Base-by-base conservation (phyloP, 2,329 filamentous ascomycete genomes). In the Aspergillus aculeatus region DNA sequence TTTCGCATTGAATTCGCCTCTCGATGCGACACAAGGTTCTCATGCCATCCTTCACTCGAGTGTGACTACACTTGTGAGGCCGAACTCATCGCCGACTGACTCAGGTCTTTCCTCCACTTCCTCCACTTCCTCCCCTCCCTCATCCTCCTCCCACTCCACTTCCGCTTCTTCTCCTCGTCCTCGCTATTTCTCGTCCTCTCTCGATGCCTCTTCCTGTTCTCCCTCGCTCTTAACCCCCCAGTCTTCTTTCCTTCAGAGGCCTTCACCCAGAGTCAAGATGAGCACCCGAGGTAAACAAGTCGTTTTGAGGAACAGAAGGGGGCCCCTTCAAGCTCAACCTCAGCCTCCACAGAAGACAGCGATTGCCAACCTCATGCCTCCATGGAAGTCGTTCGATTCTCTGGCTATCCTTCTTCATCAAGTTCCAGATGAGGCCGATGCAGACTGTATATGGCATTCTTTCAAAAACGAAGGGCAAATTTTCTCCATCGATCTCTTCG, bases 381-480 rank as follows among this genome's bases (percentile, higher is more conserved):
- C 64, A 14, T 82, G 79, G 80, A 72, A 61, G 29, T 62, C 54
- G 7, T 78, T 76, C 76, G 71, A 75, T 4, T 76, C 75, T 1
- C 62, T 81, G 9, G 70, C 69, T 4, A 57, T 81, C n/a, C 71
- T 60, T 21, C 50, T 82, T 10, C 61, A 52, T 2, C 66, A 68
- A 5, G 56, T 82, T 4, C 78, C 80, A 0, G 47, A 52, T 6
- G 67, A 72, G 23, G 66, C 69, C 7, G 76, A 66, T 29, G 78
- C 78, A 0, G 68, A 70, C 7, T 69, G 68, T 4, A 64, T 91
- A 1, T 85, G 82, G 71, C 68, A 77, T 2, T 80, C 80, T 19
- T 84, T 91, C 62, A 71, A 75, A 1, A 61, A 66, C 0, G 77
- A 85, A 59, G 86, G 87, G 0, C 75, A 75, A 5, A 79, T 91